Evolutionary conservation across 2,329 filamentous ascomycete genomes (phyloP).

Genomic region (Aspergillus quadricinctus): DNA sequence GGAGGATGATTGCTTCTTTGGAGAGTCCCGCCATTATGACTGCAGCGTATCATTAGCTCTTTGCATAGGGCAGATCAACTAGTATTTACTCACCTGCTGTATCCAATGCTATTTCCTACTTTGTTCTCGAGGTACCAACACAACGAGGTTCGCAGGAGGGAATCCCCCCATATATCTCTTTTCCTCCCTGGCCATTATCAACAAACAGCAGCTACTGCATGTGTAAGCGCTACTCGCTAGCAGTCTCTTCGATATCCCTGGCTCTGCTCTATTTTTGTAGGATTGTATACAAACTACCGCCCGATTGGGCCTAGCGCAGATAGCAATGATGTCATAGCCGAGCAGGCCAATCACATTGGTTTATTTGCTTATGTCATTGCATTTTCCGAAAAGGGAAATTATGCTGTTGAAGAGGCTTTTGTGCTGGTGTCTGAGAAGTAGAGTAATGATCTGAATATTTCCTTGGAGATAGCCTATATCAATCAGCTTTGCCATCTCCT

Average conservation of each 20-base stretch:
- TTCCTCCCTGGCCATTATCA: too few species aligned
- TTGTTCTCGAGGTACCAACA: too few species aligned
- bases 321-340: not conserved
- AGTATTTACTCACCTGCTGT: too few species aligned
- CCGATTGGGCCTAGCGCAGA: not conserved
- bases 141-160: too few species aligned
- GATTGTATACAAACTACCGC: not conserved
- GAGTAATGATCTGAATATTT: too few species aligned
- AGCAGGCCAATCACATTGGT: not conserved
- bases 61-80: too few species aligned
- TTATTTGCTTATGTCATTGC: not conserved
- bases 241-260: not conserved
- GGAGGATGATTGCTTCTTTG: slow-evolving; percentile 7
- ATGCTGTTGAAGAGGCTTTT: not conserved
- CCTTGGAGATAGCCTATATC: too few species aligned
- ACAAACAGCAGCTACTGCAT: not conserved
- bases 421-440: not conserved
- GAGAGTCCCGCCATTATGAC: not conserved
- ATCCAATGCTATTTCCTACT: too few species aligned
- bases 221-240: not conserved
- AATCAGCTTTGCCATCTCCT: too few species aligned
- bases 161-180: too few species aligned
- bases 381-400: not conserved
- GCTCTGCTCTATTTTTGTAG: not conserved
- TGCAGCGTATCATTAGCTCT: not conserved